Conservation (phyloP, 768 basidiomycete species). For the Coprinopsis strossmayeri region DNA sequence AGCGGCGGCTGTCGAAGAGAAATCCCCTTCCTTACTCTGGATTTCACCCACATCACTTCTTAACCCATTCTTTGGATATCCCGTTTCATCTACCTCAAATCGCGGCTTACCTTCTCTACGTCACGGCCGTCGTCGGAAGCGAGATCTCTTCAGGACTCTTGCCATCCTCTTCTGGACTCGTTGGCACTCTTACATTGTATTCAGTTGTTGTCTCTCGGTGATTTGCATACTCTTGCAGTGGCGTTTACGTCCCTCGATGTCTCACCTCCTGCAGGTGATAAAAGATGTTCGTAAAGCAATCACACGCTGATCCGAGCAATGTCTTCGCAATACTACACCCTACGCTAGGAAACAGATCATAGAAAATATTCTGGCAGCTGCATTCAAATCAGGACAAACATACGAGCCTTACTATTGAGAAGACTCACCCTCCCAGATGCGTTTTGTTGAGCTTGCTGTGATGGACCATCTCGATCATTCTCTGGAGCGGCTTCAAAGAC, state of each 20-base stretch:
- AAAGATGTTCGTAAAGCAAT: constrained; percentile 4
- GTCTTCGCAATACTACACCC: neutral
- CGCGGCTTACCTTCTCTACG: constrained; percentile 37
- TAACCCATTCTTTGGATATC: constrained; percentile 78
- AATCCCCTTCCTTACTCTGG: constrained; percentile 19
- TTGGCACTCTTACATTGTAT: constrained; percentile 44
- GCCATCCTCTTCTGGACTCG: constrained; percentile 58
- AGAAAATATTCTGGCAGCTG: constrained; percentile 83
- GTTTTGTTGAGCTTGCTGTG: constrained; percentile 67
- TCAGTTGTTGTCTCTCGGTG: constrained; percentile 25
- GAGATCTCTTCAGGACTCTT: constrained; percentile 61
- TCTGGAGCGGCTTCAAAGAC: constrained; percentile 99
- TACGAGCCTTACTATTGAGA: constrained; percentile 10
- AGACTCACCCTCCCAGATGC: constrained; percentile 59
- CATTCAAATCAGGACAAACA: constrained; percentile 9
- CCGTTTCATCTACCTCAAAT: constrained; percentile 27
- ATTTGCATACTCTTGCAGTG: constrained; percentile 12
- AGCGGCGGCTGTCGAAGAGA: neutral
- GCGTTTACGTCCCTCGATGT: neutral
- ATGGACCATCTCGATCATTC: constrained; percentile 90
- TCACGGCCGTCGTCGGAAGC: constrained; percentile 60
- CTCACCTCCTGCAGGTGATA: neutral
- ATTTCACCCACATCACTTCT: constrained; percentile 51
- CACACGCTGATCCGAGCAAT: neutral
- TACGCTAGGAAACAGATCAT: constrained; percentile 13